Conservation (phyloP, 768 basidiomycete genomes). For the Neoboletus subvelutipes region DNA sequence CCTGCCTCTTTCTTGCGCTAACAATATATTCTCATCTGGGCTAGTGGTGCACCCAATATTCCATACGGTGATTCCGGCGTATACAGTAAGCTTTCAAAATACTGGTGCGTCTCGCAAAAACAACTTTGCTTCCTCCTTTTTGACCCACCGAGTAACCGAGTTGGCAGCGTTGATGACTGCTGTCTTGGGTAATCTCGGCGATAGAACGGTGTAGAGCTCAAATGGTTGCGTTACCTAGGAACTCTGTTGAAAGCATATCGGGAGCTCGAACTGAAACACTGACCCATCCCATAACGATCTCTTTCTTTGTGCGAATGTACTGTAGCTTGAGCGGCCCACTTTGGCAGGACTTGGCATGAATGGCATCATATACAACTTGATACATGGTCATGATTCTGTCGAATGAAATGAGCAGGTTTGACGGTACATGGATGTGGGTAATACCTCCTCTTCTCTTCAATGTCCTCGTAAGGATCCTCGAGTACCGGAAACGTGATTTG, state of each 20-base stretch:
- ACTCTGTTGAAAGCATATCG: not conserved
- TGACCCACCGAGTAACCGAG: conserved; percentile 85
- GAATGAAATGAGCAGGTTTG: conserved; percentile 4
- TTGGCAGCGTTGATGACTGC: conserved; percentile 89
- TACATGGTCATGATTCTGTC: conserved; percentile 81
- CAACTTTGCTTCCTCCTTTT: conserved; percentile 77
- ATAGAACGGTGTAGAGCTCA: conserved; percentile 84
- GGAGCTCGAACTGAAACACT: conserved; percentile 24
- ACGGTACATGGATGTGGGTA: conserved; percentile 8
- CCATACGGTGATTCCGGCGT: not conserved
- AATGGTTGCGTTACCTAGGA: conserved; percentile 88
- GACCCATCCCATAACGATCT: conserved; percentile 95
- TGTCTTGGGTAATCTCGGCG: conserved; percentile 83
- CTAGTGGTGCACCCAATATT: not conserved
- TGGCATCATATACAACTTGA: conserved; percentile 81
- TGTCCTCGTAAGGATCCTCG: conserved; percentile 78
- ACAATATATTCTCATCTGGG: not conserved
- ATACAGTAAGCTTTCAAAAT: conserved; percentile 45
- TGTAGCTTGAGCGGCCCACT: conserved; percentile 80
- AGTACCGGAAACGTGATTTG: conserved; percentile 86
- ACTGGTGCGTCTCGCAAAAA: conserved; percentile 90
- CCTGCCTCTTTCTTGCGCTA: too few species aligned
- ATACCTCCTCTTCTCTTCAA: conserved; percentile 61
- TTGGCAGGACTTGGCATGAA: conserved; percentile 89
- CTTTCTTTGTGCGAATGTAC: conserved; percentile 80